Evolutionary conservation across 108 stramenopile species (phyloP).

Genomic region (Discostella pseudostelligera): DNA sequence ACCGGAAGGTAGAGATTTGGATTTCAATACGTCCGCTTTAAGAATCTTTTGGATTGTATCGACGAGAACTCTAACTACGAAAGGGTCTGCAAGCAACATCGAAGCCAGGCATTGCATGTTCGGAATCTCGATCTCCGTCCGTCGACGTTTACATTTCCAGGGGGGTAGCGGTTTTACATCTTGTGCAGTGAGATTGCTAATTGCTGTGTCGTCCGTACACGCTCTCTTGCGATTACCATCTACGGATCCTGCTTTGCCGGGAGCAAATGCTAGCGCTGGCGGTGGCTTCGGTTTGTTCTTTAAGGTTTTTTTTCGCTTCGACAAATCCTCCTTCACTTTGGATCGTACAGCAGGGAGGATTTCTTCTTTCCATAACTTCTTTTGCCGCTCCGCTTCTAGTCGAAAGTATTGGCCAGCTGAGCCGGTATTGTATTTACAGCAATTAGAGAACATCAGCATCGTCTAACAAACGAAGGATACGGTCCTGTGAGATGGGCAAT

Average conservation of each 20-base stretch:
- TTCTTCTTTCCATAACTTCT: slow-evolving; percentile 71
- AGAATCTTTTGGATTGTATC: slow-evolving; percentile 67
- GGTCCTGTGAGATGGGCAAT: background rate
- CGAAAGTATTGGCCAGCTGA: slow-evolving; percentile 80
- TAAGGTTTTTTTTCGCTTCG: slow-evolving; percentile 54
- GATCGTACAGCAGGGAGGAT: slow-evolving; percentile 65
- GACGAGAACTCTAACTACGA: slow-evolving; percentile 72
- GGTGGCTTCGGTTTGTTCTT: slow-evolving; percentile 55
- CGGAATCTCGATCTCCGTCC: slow-evolving; percentile 52
- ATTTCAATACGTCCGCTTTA: slow-evolving; percentile 53
- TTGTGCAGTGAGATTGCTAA: slow-evolving; percentile 39
- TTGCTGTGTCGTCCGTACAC: slow-evolving; percentile 34
- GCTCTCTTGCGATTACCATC: slow-evolving; percentile 11
- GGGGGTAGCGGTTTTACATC: slow-evolving; percentile 51
- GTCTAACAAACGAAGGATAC: slow-evolving; percentile 16
- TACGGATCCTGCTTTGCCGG: slow-evolving; percentile 17
- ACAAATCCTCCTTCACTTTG: slow-evolving; percentile 51
- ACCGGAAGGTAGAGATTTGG: slow-evolving; percentile 55
- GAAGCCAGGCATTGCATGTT: slow-evolving; percentile 81
- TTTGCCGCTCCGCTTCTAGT: slow-evolving; percentile 74
- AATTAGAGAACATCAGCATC: slow-evolving; percentile 81
- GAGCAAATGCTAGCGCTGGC: slow-evolving; percentile 44
- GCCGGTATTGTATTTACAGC: slow-evolving; percentile 80
- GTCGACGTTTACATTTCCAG: slow-evolving; percentile 55
- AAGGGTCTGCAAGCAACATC: slow-evolving; percentile 86